phyloP scores from a whole-genome alignment of 495 filamentous ascomycete genomes.

The Endocarpon pusillum region DNA sequence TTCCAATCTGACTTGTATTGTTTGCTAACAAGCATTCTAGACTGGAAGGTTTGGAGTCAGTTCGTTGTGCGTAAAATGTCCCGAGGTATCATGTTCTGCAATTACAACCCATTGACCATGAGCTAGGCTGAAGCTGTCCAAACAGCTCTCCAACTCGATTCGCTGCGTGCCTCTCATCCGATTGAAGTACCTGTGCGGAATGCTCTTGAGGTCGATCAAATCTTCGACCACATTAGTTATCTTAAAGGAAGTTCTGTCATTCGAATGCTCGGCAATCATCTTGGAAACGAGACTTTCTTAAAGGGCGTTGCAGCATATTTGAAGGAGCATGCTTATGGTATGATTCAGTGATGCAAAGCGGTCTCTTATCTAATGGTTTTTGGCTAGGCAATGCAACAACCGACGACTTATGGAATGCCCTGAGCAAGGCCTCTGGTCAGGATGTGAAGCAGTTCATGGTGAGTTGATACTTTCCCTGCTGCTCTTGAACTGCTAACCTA shows the following conservation, averaged over 20 bases:
- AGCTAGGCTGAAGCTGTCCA: constrained; percentile 81
- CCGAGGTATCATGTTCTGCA: too few species aligned
- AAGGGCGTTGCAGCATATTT: constrained; percentile 85
- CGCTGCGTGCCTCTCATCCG: constrained; percentile 84
- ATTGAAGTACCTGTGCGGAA: constrained; percentile 94
- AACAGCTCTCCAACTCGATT: constrained; percentile 73
- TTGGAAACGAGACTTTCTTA: constrained; percentile 85
- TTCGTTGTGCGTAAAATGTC: too few species aligned
- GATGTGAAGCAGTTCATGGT: constrained; percentile 80
- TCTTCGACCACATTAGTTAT: constrained; percentile 97
- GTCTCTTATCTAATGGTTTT: too few species aligned
- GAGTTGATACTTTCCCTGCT: constrained; percentile 5
- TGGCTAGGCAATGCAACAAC: constrained; percentile 89
- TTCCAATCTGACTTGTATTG: constrained; percentile 77
- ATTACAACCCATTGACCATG: too few species aligned
- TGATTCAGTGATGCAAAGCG: too few species aligned
- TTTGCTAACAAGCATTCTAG: constrained; percentile 47
- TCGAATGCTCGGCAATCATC: constrained; percentile 91
- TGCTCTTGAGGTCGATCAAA: constrained; percentile 93
- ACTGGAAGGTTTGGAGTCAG: constrained; percentile 97
- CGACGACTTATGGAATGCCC: constrained; percentile 77
- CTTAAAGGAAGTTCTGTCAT: constrained; percentile 91
- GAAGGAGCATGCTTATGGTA: constrained; percentile 89
- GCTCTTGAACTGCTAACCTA: background rate
- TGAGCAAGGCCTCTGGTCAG: constrained; percentile 74